Evolutionary conservation across 352 stramenopile species (phyloP), one percentile per base, ranked within the genome.

Genomic region (Phytophthora pistaciae): DNA sequence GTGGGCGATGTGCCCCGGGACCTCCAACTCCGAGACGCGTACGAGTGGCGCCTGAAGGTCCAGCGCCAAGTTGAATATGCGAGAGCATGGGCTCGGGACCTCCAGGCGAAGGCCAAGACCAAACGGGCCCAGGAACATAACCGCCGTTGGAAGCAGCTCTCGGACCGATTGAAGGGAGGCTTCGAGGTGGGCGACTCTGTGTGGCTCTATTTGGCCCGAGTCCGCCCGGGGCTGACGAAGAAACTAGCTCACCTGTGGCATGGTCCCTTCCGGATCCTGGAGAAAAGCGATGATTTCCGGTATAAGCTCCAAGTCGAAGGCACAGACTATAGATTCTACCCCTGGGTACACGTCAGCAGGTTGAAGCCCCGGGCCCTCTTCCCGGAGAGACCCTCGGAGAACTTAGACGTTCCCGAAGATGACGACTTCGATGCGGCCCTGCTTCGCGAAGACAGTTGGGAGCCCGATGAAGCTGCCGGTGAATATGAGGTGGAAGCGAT

Each of bases 401-500:
- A 3, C 1, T 7, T 56, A 7, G 11, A 56, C 5, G 5, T 48
- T 10, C 27, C 42, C 2, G 58, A 64, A 3, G 29, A 56, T 3
- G 58, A 64, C 7, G 29, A 44, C 3, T 55, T 56, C 31, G 58
- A 56, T 9, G 27, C 25, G 0, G 42, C 44, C 18, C 21, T 56
- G 3, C n/a, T 64, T 2, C 25, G 25, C 0, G 58, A 64, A 31
- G 58, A 64, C 5, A 64, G 58, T 20, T 64, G 57, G 57, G 42
- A 56, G 18, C 21, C 20, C 0, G 21, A 55, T 5, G 14, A 36
- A 18, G 18, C 40, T 4, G 11, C n/a, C 14, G 57, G 20, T 7
- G 44, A 64, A n/a, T 67, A 38, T n/a, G 60, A 67, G 56, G 33
- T 68, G 5, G 50, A 60, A 14, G 21, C 49, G 0, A 60, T 68